Evolutionary conservation across 2,329 filamentous ascomycete species (phyloP).

Genomic region (Lasiodiplodia citricola): DNA sequence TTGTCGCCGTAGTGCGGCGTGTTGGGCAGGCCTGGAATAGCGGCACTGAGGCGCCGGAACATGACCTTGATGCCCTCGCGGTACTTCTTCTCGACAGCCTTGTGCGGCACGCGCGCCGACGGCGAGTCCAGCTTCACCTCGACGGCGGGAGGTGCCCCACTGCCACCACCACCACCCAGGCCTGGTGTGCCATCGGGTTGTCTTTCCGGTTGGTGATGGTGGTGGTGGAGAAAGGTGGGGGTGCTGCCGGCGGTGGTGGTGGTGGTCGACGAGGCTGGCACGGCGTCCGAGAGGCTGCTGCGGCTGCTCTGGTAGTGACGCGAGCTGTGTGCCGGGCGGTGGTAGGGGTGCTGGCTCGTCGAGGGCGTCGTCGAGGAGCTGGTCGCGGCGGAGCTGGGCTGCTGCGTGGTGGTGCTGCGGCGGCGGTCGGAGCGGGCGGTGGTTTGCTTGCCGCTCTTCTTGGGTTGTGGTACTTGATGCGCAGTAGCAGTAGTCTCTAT

Average conservation of each 20-base stretch:
- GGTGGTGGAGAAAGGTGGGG: background rate
- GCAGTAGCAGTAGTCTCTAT: background rate
- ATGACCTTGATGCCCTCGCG: conserved; percentile 13
- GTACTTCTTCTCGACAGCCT: conserved; percentile 20
- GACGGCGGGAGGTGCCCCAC: background rate
- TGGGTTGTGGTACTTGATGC: background rate
- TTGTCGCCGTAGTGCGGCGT: background rate
- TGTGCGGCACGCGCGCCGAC: background rate
- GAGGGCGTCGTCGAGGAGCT: background rate
- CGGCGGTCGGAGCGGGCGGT: background rate
- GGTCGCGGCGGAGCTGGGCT: background rate
- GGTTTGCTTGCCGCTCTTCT: background rate
- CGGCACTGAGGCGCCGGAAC: background rate
- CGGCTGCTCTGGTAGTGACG: background rate
- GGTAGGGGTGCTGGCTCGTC: background rate
- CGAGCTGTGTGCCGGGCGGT: background rate
- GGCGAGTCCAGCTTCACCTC: background rate
- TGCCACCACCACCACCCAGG: background rate
- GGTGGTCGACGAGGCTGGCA: background rate
- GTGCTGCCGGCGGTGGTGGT: background rate
- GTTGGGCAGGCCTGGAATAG: background rate
- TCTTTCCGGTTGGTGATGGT: background rate
- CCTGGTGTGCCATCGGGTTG: background rate
- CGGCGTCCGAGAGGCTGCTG: background rate
- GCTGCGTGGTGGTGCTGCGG: background rate